These are phyloP conservation scores for Yamadazyma nakazawae DNA, from an alignment of 805 yeast genomes.

Conservation along the genomic window DNA sequence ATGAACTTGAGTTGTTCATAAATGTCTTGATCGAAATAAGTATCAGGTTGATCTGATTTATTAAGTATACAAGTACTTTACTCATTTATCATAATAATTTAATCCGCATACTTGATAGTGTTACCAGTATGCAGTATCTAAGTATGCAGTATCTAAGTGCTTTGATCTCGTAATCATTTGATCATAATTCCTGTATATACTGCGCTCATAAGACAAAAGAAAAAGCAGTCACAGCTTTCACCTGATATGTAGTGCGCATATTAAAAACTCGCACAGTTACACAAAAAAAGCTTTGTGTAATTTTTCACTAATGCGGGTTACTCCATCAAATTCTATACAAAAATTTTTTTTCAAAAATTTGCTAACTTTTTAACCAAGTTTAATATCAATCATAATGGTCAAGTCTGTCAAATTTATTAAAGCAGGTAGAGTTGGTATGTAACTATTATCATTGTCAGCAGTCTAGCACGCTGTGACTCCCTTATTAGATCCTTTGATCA, in stretches of 20 bases:
- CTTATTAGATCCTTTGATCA: too few relatives aligned
- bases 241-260: slow-evolving; percentile 6
- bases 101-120: too few relatives aligned
- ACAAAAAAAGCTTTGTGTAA: slow-evolving; percentile 11
- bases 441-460: slow-evolving; percentile 14
- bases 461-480: background rate
- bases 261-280: background rate
- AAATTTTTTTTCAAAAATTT: slow-evolving; percentile 12
- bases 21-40: too few relatives aligned
- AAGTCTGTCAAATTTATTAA: slow-evolving; percentile 73
- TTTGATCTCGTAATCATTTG: too few relatives aligned
- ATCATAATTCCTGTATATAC: too few relatives aligned
- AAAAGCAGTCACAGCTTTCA: slow-evolving; percentile 17
- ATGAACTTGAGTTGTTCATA: too few relatives aligned
- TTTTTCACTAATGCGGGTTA: slow-evolving; percentile 6
- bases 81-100: too few relatives aligned
- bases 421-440: slow-evolving; percentile 99
- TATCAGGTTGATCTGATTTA: too few relatives aligned
- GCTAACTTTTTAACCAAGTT: slow-evolving; percentile 10
- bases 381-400: slow-evolving; percentile 63
- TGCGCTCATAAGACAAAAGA: background rate
- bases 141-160: background rate
- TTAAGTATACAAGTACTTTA: too few relatives aligned
- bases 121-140: too few relatives aligned
- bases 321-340: slow-evolving; percentile 3